A percentile compares a stretch with the other conserved stretches of the same genome.
These are phyloP conservation scores for Chenopodium quinoa DNA, from an alignment of 148 eudicot species.

Conservation along the genomic window DNA sequence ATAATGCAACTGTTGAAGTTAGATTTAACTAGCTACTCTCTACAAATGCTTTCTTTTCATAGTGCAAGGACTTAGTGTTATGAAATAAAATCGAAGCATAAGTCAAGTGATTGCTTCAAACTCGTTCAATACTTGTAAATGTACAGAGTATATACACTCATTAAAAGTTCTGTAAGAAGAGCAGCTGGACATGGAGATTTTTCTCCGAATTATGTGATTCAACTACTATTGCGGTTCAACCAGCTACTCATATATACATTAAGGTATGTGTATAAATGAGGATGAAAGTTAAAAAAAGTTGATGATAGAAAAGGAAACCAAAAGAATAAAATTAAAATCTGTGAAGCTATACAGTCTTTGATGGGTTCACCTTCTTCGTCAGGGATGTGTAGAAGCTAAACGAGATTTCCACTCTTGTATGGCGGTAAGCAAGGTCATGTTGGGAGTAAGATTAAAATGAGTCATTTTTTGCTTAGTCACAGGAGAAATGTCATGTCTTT, in stretches of 20 bases:
- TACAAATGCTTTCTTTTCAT: neutral
- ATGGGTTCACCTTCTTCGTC: neutral
- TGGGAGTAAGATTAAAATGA: slow-evolving; percentile 60
- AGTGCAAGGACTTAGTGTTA: neutral
- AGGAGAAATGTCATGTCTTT: slow-evolving; percentile 60
- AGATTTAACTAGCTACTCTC: too few relatives aligned
- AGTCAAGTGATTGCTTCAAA: neutral
- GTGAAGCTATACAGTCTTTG: slow-evolving; percentile 23
- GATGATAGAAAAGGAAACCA: slow-evolving; percentile 8
- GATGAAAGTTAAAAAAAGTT: neutral
- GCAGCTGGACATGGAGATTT: neutral
- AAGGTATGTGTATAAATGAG: neutral
- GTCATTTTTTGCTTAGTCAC: slow-evolving; percentile 55
- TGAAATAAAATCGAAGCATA: neutral
- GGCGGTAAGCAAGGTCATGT: slow-evolving; percentile 69
- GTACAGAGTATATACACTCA: slow-evolving; percentile 12
- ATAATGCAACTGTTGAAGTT: too few relatives aligned
- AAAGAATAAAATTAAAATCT: neutral
- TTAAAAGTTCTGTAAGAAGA: slow-evolving; percentile 3
- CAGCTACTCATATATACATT: slow-evolving; percentile 13
- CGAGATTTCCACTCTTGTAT: slow-evolving; percentile 75
- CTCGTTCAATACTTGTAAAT: neutral
- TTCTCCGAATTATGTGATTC: neutral
- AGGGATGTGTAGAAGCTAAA: slow-evolving; percentile 25
- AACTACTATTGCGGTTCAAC: neutral